phyloP scores from a whole-genome alignment of 73 alveolate species.

The Durusdinium trenchii region DNA sequence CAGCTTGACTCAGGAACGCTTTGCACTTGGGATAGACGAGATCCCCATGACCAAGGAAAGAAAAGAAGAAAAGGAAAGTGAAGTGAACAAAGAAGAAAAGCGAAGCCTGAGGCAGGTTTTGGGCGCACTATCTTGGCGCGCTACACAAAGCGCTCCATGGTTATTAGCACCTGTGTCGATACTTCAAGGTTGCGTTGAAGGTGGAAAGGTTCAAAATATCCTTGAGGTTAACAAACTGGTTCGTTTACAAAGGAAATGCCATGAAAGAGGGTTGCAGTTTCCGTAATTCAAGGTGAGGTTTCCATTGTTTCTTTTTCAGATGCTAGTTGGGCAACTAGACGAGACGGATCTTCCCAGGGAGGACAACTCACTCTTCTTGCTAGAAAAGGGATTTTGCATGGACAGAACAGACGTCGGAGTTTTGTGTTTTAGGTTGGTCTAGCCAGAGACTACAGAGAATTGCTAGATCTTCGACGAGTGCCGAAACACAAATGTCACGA shows the following conservation, averaged over 20 bases:
- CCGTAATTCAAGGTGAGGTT: background rate
- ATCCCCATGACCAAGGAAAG: background rate
- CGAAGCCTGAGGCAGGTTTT: background rate
- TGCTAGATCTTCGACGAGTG: background rate
- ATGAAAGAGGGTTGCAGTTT: background rate
- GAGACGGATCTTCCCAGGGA: background rate
- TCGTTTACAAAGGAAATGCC: background rate
- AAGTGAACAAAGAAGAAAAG: background rate
- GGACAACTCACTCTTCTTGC: background rate
- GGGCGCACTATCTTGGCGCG: background rate
- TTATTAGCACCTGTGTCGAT: background rate
- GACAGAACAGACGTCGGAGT: background rate
- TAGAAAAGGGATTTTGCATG: background rate
- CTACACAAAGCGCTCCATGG: background rate
- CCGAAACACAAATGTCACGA: conserved; percentile 47
- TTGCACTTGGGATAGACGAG: background rate
- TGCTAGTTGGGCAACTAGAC: background rate
- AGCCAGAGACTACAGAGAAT: background rate
- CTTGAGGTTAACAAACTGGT: background rate
- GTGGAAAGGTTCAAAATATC: background rate
- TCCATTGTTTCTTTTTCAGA: background rate
- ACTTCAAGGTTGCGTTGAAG: background rate
- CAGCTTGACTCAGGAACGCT: background rate
- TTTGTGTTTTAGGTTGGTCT: background rate
- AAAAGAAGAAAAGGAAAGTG: background rate